Conservation (phyloP, 176 grass and related monocot genomes). For the Aegilops bicornis region DNA sequence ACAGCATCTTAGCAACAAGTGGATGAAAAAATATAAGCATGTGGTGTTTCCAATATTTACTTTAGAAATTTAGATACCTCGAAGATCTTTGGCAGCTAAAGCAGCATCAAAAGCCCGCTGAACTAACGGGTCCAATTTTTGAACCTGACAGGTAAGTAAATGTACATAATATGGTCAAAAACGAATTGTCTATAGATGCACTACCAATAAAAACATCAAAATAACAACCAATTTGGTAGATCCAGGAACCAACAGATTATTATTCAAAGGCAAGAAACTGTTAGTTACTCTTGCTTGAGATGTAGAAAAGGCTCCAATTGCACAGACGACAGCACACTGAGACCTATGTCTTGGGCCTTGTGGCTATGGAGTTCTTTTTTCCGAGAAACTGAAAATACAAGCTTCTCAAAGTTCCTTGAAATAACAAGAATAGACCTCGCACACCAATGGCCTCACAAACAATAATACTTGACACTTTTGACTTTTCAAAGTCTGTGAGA, state of each 20-base stretch:
- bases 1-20: background rate
- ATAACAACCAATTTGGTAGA: no score
- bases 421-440: background rate
- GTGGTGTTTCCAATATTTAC: background rate
- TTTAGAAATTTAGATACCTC: slow-evolving; percentile 47
- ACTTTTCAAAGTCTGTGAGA: no score
- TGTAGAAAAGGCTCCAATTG: slow-evolving; percentile 4
- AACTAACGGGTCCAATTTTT: slow-evolving; percentile 69
- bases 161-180: slow-evolving; percentile 18
- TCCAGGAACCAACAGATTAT: background rate
- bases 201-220: no score
- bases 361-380: background rate
- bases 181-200: slow-evolving; percentile 20
- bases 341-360: background rate
- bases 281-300: slow-evolving; percentile 7
- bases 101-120: slow-evolving; percentile 56
- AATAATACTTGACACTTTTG: no score
- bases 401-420: background rate
- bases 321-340: background rate
- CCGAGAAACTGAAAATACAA: slow-evolving; percentile 12
- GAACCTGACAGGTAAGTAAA: slow-evolving; percentile 49
- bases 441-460: no score
- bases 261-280: background rate
- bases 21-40: background rate
- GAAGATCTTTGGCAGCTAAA: slow-evolving; percentile 66